These are phyloP conservation scores for Candida coquimbonensis DNA, from an alignment of 805 yeast species.

Conservation along the genomic window DNA sequence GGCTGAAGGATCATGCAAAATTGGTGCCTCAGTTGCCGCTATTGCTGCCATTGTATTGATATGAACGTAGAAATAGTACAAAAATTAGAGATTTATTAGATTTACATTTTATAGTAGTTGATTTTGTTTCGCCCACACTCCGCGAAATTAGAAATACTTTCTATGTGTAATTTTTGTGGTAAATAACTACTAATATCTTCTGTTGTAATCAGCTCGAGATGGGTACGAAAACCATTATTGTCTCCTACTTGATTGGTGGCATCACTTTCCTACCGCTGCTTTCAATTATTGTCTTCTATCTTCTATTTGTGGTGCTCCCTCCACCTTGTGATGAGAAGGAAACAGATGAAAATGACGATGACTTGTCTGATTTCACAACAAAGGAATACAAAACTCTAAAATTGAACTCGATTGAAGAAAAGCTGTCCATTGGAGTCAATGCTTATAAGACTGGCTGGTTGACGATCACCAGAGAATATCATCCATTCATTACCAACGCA, in stretches of 20 bases:
- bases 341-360: slow-evolving; percentile 14
- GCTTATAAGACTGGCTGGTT: slow-evolving; percentile 71
- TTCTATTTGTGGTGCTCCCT: slow-evolving; percentile 26
- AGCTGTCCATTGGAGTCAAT: slow-evolving; percentile 51
- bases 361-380: slow-evolving; percentile 15
- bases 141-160: too few relatives aligned
- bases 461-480: slow-evolving; percentile 73
- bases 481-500: slow-evolving; percentile 35
- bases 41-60: slow-evolving; percentile 8
- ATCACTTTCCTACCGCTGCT: slow-evolving; percentile 37
- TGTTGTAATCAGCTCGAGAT: slow-evolving; percentile 1
- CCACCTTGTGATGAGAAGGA: slow-evolving; percentile 21
- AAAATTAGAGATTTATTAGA: not conserved
- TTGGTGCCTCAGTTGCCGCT: slow-evolving; percentile 10
- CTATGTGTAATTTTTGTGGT: too few relatives aligned
- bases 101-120: not conserved
- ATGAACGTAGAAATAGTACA: not conserved
- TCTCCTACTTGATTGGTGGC: slow-evolving; percentile 41
- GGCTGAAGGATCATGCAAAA: not conserved
- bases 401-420: slow-evolving; percentile 58
- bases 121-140: not conserved
- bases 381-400: slow-evolving; percentile 35
- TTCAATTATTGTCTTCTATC: slow-evolving; percentile 31
- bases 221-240: slow-evolving; percentile 21
- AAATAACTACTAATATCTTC: too few relatives aligned